Evolutionary conservation across 148 eudicot species (phyloP).

Genomic region (Simmondsia chinensis): DNA sequence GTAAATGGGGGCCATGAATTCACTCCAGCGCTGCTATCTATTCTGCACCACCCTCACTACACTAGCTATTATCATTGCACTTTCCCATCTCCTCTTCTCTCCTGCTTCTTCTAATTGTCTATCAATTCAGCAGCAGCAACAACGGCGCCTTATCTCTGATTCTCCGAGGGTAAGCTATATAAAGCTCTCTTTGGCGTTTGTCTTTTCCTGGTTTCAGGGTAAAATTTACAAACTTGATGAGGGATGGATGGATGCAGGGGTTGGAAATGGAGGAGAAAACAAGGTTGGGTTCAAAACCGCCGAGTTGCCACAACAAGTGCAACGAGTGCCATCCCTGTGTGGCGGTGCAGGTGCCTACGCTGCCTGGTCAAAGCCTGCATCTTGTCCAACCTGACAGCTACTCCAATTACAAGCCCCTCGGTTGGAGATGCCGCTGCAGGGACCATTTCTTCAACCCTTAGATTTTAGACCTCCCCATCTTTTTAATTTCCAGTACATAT

Average conservation of each 20-base stretch:
- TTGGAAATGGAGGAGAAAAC: conserved; percentile 54
- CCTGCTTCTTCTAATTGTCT: conserved; percentile 25
- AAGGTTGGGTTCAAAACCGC: conserved; percentile 85
- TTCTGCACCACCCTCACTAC: too few relatives aligned
- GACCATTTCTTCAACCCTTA: conserved; percentile 66
- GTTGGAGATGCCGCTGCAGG: conserved; percentile 79
- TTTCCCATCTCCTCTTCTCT: conserved; percentile 17
- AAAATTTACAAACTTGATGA: too few relatives aligned
- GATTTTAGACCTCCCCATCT: too few relatives aligned
- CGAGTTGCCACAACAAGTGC: conserved; percentile 94
- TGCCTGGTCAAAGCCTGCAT: conserved; percentile 40
- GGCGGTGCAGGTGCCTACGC: conserved; percentile 73
- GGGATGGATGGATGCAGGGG: conserved; percentile 26
- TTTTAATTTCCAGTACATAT: too few relatives aligned
- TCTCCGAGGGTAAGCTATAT: conserved; percentile 26
- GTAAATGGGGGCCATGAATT: conserved; percentile 28
- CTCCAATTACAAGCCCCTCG: conserved; percentile 93
- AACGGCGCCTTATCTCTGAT: conserved; percentile 19
- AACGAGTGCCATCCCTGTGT: conserved; percentile 88
- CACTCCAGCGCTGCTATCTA: conserved; percentile 5
- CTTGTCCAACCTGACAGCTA: conserved; percentile 35
- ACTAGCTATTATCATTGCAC: conserved; percentile 12
- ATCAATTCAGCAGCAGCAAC: conserved; percentile 2
- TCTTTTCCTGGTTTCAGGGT: background rate
- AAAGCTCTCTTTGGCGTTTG: background rate